These are phyloP conservation scores for Halophytophthora batemanensis DNA, from an alignment of 352 stramenopile genomes.

Conservation along the genomic window DNA sequence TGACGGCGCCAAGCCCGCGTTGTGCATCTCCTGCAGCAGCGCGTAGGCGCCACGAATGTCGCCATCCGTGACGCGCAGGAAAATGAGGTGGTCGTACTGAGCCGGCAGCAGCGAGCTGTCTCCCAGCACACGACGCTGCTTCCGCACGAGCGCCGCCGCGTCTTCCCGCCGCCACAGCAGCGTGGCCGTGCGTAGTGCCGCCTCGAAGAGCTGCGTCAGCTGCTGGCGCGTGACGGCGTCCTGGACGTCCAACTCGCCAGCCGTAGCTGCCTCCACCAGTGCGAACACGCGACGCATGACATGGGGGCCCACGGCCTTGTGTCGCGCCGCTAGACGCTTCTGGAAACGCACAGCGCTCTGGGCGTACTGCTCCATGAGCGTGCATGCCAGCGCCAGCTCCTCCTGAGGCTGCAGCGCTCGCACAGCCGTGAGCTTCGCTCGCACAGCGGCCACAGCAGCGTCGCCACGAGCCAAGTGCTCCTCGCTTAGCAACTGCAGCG, in stretches of 20 bases:
- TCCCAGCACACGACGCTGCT: constrained; percentile 48
- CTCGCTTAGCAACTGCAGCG: constrained; percentile 46
- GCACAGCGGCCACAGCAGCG: constrained; percentile 35
- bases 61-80: constrained; percentile 44
- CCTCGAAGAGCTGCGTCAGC: constrained; percentile 50
- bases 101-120: constrained; percentile 23
- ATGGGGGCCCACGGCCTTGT: constrained; percentile 46
- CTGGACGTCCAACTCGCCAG: constrained; percentile 13
- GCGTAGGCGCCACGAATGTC: constrained; percentile 51
- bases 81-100: constrained; percentile 75
- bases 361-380: constrained; percentile 80
- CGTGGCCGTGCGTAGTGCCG: constrained; percentile 52
- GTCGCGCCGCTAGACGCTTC: constrained; percentile 42
- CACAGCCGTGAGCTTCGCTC: constrained; percentile 38
- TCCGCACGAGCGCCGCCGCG: constrained; percentile 40
- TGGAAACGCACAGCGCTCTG: constrained; percentile 58
- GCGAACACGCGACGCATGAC: constrained; percentile 71
- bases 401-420: constrained; percentile 24
- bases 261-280: constrained; percentile 38
- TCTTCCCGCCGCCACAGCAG: constrained; percentile 65
- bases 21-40: constrained; percentile 82
- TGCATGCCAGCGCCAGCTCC: constrained; percentile 54
- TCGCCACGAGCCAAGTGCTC: constrained; percentile 48
- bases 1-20: constrained; percentile 58
- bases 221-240: constrained; percentile 25